phyloP scores from a whole-genome alignment of 2,329 filamentous ascomycete species.

The Furcasterigmium furcatum region DNA sequence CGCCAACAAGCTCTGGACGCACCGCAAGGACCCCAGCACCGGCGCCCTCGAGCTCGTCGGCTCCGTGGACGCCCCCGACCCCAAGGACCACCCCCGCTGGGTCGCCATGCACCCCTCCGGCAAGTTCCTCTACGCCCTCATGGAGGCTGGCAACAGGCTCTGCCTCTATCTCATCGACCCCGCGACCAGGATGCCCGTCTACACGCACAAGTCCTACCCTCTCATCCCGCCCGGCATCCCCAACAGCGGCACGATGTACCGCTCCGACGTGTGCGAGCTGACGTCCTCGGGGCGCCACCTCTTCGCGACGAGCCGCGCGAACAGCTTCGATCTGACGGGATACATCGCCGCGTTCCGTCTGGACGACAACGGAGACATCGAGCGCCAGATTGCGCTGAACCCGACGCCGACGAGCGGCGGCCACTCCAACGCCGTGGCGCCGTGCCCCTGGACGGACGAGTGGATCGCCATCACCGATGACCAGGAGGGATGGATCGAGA shows the following conservation, averaged over 20 bases:
- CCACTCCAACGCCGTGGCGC: slow-evolving; percentile 83
- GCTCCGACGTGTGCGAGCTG: slow-evolving; percentile 78
- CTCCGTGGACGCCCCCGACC: slow-evolving; percentile 66
- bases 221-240: slow-evolving; percentile 73
- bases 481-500: slow-evolving; percentile 82
- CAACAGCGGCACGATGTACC: slow-evolving; percentile 61
- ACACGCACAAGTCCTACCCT: slow-evolving; percentile 73
- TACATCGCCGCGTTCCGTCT: slow-evolving; percentile 82
- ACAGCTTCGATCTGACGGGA: slow-evolving; percentile 71
- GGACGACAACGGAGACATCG: slow-evolving; percentile 64
- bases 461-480: slow-evolving; percentile 90
- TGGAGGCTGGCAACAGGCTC: slow-evolving; percentile 85
- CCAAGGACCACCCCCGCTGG: slow-evolving; percentile 81
- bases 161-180: slow-evolving; percentile 80
- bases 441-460: slow-evolving; percentile 81
- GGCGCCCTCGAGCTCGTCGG: slow-evolving; percentile 56
- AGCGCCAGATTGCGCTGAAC: slow-evolving; percentile 75
- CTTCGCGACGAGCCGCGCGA: slow-evolving; percentile 81
- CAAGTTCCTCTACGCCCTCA: slow-evolving; percentile 78
- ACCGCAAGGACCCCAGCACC: slow-evolving; percentile 57
- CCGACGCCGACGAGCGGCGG: slow-evolving; percentile 85
- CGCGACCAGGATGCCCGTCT: slow-evolving; percentile 69
- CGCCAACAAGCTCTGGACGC: slow-evolving; percentile 81
- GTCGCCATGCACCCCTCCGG: slow-evolving; percentile 79
- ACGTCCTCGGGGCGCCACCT: slow-evolving; percentile 69